Evolutionary conservation across 352 stramenopile species (phyloP).

Genomic region (Aphanomyces cochlioides): DNA sequence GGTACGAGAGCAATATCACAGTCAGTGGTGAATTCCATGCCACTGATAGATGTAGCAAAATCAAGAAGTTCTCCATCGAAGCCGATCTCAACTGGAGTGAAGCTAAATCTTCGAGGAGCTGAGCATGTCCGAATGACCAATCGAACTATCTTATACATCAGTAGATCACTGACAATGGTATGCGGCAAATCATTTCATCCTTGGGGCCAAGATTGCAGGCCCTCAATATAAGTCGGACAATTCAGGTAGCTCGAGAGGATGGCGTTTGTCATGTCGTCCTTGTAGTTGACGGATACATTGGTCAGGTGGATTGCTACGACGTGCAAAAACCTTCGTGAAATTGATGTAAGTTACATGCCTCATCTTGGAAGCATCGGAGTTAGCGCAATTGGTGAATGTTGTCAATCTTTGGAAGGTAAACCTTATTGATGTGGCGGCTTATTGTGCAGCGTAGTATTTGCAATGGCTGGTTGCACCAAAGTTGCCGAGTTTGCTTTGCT

Average conservation of each 20-base stretch:
- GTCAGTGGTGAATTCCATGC: no score
- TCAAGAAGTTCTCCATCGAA: background rate
- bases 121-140: constrained; percentile 33
- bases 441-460: constrained; percentile 40
- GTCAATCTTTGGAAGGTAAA: constrained; percentile 50
- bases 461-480: constrained; percentile 68
- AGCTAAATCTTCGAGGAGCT: constrained; percentile 54
- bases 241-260: constrained; percentile 36
- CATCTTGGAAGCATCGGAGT: constrained; percentile 50
- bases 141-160: background rate
- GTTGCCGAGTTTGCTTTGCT: constrained; percentile 74
- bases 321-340: constrained; percentile 47
- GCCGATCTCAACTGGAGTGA: constrained; percentile 7
- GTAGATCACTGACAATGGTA: constrained; percentile 22
- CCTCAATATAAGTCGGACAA: constrained; percentile 44
- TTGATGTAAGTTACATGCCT: constrained; percentile 58
- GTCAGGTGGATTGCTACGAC: constrained; percentile 49
- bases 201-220: constrained; percentile 41
- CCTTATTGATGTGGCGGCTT: background rate
- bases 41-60: background rate
- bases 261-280: background rate
- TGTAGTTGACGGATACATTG: constrained; percentile 55
- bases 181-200: constrained; percentile 34
- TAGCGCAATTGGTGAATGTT: constrained; percentile 51
- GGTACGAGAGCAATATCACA: background rate